These are phyloP conservation scores for Hypoxylon fuscum DNA, from an alignment of 495 filamentous ascomycete genomes.

Conservation along the genomic window DNA sequence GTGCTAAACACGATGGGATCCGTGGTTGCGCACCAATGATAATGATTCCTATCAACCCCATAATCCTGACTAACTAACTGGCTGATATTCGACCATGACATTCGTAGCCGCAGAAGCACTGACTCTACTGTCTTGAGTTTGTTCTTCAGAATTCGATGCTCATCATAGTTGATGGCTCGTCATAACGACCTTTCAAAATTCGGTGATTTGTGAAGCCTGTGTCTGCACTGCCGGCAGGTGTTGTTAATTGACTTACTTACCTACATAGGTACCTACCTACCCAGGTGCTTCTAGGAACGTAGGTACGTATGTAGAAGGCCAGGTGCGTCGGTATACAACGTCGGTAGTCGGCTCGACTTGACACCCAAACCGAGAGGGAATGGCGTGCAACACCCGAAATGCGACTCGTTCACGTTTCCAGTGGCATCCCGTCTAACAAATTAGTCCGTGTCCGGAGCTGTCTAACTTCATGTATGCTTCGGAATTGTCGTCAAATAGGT, in stretches of 20 bases:
- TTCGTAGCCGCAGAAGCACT: slow-evolving; percentile 37
- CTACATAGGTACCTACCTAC: too few relatives aligned
- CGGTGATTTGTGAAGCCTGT: too few relatives aligned
- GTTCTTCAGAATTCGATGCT: background rate
- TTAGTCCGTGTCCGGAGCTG: too few relatives aligned
- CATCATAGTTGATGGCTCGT: too few relatives aligned
- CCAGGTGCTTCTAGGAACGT: background rate
- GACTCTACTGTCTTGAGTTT: slow-evolving; percentile 13
- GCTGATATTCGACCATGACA: slow-evolving; percentile 7
- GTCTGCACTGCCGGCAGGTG: background rate
- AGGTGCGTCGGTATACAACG: slow-evolving; percentile 3
- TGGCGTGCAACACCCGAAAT: slow-evolving; percentile 8
- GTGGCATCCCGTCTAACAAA: background rate
- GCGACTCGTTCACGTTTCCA: slow-evolving; percentile 2
- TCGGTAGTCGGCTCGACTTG: slow-evolving; percentile 1
- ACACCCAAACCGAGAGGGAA: background rate
- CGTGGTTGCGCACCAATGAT: slow-evolving; percentile 35
- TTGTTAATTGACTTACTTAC: slow-evolving; percentile 4
- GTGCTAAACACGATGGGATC: slow-evolving; percentile 13
- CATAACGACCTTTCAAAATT: too few relatives aligned
- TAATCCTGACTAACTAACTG: slow-evolving; percentile 32
- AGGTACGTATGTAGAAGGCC: background rate
- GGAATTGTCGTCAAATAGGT: slow-evolving; percentile 3
- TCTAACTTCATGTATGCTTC: background rate
- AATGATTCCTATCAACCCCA: slow-evolving; percentile 13